A percentile compares a stretch with the other conserved stretches of the same genome.
Evolutionary conservation across 2,329 filamentous ascomycete species (phyloP).

Genomic region (Trichoderma oligosporum): DNA sequence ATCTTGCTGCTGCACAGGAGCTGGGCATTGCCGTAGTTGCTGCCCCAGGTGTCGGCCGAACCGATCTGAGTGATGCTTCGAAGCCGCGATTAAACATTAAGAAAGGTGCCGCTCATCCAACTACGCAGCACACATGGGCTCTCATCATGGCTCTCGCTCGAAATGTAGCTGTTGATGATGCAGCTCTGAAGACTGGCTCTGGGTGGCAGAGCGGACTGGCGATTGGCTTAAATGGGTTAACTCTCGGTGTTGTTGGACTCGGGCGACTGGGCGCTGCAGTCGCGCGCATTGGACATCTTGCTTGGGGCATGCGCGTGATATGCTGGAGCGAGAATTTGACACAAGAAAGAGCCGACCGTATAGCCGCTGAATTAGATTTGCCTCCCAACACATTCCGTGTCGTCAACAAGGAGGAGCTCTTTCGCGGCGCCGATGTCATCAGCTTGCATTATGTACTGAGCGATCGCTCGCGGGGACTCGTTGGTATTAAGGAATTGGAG

Average conservation of each 20-base stretch:
- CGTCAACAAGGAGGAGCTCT: conserved; percentile 61
- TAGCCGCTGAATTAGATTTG: conserved; percentile 54
- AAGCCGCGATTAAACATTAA: conserved; percentile 29
- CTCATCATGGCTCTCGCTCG: conserved; percentile 54
- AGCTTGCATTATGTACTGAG: conserved; percentile 66
- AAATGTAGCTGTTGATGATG: conserved; percentile 58
- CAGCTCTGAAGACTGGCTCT: conserved; percentile 46
- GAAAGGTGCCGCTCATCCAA: conserved; percentile 40
- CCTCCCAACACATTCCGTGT: conserved; percentile 54
- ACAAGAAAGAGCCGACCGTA: conserved; percentile 57
- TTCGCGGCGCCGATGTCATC: conserved; percentile 33
- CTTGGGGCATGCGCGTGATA: conserved; percentile 62
- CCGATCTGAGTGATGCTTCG: neutral
- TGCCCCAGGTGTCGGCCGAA: conserved; percentile 13
- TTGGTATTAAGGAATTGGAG: conserved; percentile 53
- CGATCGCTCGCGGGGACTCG: conserved; percentile 57
- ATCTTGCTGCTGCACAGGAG: conserved; percentile 48
- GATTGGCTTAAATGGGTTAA: conserved; percentile 46
- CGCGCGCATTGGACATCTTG: conserved; percentile 54
- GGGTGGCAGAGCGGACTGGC: conserved; percentile 59
- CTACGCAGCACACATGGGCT: conserved; percentile 55
- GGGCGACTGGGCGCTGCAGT: conserved; percentile 59
- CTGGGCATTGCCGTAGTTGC: conserved; percentile 25
- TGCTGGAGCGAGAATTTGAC: conserved; percentile 63
- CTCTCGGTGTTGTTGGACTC: conserved; percentile 57